Percentiles rank a stretch among this genome's conserved stretches.
phyloP scores from a whole-genome alignment of 116 monocot species.

The Zostera marina region DNA sequence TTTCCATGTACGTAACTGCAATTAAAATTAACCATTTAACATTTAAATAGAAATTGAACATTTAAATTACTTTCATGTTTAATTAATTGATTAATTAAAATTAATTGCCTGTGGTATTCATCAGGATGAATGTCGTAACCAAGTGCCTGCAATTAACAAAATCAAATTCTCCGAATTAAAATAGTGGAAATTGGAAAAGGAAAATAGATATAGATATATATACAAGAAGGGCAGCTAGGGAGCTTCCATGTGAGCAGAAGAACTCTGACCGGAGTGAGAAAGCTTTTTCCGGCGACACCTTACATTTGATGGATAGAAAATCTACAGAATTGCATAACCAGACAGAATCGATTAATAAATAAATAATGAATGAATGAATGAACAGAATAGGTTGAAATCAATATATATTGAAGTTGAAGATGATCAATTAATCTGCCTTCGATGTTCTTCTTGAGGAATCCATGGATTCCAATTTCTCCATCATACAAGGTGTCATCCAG shows the following conservation, averaged over 20 bases:
- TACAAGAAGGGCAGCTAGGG: slow-evolving; percentile 67
- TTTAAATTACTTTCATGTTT: too few species aligned
- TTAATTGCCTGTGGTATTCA: slow-evolving; percentile 67
- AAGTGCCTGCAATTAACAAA: slow-evolving; percentile 27
- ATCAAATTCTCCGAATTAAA: neutral
- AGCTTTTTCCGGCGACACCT: slow-evolving; percentile 34
- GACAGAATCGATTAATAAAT: neutral
- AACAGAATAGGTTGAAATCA: neutral
- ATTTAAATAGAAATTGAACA: neutral
- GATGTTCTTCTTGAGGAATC: slow-evolving; percentile 51
- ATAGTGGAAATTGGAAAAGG: neutral
- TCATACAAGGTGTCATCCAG: slow-evolving; percentile 92
- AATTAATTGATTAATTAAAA: neutral
- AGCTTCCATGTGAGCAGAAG: slow-evolving; percentile 74
- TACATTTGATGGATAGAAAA: slow-evolving; percentile 34
- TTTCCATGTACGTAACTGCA: slow-evolving; percentile 71
- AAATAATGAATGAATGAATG: neutral
- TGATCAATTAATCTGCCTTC: slow-evolving; percentile 28
- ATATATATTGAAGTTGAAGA: neutral
- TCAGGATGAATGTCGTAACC: slow-evolving; percentile 78
- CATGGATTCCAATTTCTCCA: slow-evolving; percentile 31
- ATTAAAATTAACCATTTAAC: neutral
- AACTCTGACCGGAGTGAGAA: slow-evolving; percentile 47
- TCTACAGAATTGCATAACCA: slow-evolving; percentile 7
- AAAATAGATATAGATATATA: neutral